phyloP scores from a whole-genome alignment of 306 rosid genomes.

The apple (Malus domestica) region DNA sequence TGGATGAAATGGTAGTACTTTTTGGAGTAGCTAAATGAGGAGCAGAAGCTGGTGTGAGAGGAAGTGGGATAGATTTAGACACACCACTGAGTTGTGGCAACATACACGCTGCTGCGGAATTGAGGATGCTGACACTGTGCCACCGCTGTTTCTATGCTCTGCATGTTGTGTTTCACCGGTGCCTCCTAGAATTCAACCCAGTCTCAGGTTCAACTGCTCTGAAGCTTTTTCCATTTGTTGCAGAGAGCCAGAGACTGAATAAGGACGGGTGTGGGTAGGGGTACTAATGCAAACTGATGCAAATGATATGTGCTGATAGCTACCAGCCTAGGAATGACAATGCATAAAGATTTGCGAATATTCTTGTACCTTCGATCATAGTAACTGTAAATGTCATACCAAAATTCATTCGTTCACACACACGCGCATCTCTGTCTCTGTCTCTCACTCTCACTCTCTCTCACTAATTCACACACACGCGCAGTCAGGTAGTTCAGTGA shows the following conservation, averaged over 20 bases:
- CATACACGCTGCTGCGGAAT: constrained; percentile 70
- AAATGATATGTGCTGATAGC: neutral
- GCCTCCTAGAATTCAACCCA: constrained; percentile 32
- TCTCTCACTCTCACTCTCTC: neutral
- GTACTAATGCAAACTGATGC: neutral
- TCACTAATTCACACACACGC: neutral
- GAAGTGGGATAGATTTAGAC: constrained; percentile 36
- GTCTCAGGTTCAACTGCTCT: neutral
- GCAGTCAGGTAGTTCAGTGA: neutral
- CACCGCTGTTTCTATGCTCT: constrained; percentile 68
- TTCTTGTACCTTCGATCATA: neutral
- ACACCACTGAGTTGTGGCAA: constrained; percentile 66
- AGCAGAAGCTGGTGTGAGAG: constrained; percentile 49
- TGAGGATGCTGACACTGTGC: constrained; percentile 55
- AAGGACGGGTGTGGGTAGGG: neutral
- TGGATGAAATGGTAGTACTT: constrained; percentile 53
- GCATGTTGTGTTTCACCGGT: constrained; percentile 47
- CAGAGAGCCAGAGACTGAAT: neutral
- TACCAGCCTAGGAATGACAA: neutral
- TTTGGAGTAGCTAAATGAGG: constrained; percentile 64
- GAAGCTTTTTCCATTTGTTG: neutral
- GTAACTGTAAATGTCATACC: neutral
- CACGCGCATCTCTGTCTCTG: no score
- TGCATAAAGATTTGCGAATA: neutral
- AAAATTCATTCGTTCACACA: neutral